Percentiles rank a stretch among this genome's conserved stretches.
Evolutionary conservation across 176 grass and related monocot species (phyloP).

Genomic region (Cymbopogon citratus): DNA sequence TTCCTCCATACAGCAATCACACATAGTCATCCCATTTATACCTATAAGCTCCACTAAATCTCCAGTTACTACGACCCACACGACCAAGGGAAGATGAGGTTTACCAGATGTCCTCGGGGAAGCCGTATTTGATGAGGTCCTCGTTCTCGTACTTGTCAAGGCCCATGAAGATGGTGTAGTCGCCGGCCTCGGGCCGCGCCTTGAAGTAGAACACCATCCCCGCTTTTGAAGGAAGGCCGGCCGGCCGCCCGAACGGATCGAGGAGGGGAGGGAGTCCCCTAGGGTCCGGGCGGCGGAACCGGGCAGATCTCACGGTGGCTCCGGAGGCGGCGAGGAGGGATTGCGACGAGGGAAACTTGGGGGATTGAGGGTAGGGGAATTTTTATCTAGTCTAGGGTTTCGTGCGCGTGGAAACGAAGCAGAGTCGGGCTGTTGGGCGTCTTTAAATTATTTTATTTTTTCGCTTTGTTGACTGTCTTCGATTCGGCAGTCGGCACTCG

Average conservation of each 20-base stretch:
- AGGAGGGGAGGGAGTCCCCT: constrained; percentile 16
- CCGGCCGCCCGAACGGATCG: constrained; percentile 31
- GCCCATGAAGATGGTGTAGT: constrained; percentile 96
- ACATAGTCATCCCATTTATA: not conserved
- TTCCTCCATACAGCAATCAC: not conserved
- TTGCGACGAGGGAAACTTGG: not conserved
- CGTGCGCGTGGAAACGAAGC: constrained; percentile 39
- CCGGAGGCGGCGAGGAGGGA: not conserved
- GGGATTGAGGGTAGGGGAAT: not conserved
- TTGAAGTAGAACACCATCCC: constrained; percentile 99
- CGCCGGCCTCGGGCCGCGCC: constrained; percentile 73
- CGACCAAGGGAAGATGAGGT: not conserved
- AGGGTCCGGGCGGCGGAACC: constrained; percentile 1
- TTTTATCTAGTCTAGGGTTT: constrained; percentile 45
- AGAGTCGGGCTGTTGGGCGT: not conserved
- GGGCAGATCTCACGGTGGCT: not conserved
- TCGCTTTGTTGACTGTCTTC: not conserved
- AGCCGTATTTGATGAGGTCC: constrained; percentile 93
- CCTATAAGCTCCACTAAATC: not conserved
- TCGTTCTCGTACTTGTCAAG: constrained; percentile 92
- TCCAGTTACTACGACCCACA: constrained; percentile 3
- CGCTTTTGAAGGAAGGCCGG: not conserved
- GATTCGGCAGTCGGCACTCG: not conserved
- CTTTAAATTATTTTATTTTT: not conserved
- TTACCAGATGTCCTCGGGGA: constrained; percentile 95